These are phyloP conservation scores for Medicago arabica DNA, from an alignment of 306 rosid species.

Conservation along the genomic window DNA sequence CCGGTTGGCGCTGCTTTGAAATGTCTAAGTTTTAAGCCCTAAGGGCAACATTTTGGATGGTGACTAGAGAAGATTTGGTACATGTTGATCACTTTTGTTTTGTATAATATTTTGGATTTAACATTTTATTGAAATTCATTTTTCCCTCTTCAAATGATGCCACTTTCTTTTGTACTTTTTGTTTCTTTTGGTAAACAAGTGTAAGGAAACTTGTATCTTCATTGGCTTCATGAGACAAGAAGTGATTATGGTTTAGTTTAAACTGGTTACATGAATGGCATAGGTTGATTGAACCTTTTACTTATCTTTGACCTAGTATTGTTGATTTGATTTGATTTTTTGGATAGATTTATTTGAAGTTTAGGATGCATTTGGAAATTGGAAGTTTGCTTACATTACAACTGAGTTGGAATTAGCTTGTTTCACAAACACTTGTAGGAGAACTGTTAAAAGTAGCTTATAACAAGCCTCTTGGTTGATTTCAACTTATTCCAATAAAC, in stretches of 20 bases:
- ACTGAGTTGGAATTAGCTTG: not conserved
- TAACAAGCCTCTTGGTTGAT: not conserved
- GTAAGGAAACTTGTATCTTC: conserved; percentile 42
- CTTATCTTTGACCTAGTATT: not conserved
- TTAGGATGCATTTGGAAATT: not conserved
- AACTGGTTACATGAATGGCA: conserved; percentile 30
- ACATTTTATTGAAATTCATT: conserved; percentile 47
- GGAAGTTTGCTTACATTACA: too few species aligned
- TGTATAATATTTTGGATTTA: conserved; percentile 46
- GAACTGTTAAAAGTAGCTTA: not conserved
- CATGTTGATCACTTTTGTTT: conserved; percentile 42
- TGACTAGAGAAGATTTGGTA: conserved; percentile 38
- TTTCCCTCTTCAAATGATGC: conserved; percentile 38
- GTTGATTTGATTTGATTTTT: not conserved
- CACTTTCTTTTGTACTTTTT: conserved; percentile 22
- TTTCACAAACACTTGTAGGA: not conserved
- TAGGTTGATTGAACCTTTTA: conserved; percentile 6
- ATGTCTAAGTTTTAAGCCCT: conserved; percentile 36
- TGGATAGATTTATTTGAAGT: not conserved
- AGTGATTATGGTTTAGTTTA: conserved; percentile 35
- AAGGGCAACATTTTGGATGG: conserved; percentile 42
- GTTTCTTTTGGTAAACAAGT: conserved; percentile 36
- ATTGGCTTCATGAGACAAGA: conserved; percentile 34
- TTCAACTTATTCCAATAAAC: not conserved
- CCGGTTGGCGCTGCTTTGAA: conserved; percentile 32